Base-by-base conservation (phyloP, 2,329 filamentous ascomycete genomes). In the Trichoderma pleuroti region DNA sequence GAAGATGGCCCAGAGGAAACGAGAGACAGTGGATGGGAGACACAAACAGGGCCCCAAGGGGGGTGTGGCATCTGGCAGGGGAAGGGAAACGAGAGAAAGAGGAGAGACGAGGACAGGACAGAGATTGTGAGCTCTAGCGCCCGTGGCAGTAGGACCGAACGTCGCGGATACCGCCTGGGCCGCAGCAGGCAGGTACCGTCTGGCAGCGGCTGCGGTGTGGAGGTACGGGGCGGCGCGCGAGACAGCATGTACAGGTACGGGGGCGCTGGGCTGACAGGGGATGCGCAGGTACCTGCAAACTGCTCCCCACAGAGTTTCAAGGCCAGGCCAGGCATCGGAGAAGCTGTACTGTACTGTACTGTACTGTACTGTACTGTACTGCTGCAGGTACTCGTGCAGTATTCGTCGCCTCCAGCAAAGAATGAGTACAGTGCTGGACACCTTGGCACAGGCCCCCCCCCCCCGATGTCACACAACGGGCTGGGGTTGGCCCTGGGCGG, bases 1-100 rank as follows among this genome's bases (percentile, higher is more conserved):
- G 75, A 72, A 76, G 76, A 77, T 73, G 76, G 74, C 75, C 75
- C 74, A 77, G 76, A 61, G 72, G 76, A 76, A 79, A 76, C 72
- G 74, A 71, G 69, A 71, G 70, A 72, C 73, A 70, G 71, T 62
- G 71, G 54, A 76, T 75, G 76, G 65, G 77, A 78, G 78, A 78
- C 78, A 79, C 76, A 76, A 78, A 76, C 66, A 69, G 75, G 73
- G 68, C 28, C 56, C 56, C 56, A 73, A 72, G 74, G 72, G 72
- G 72, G 70, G 71, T 70, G 66, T 73, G 69, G 69, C 73, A 72
- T 57, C 68, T 66, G 49, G 63, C 63, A 66, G 63, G 63, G 72
- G 60, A 52, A 61, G 63, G 64, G 64, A 52, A 42, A 61, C 54
- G 66, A 71, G 66, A 71, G 64, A 39, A 62, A 61, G 59, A 49